Percentiles rank a stretch among this genome's conserved stretches.
These are phyloP conservation scores for Cerrena zonata DNA, from an alignment of 1,284 basidiomycete species.

Conservation along the genomic window DNA sequence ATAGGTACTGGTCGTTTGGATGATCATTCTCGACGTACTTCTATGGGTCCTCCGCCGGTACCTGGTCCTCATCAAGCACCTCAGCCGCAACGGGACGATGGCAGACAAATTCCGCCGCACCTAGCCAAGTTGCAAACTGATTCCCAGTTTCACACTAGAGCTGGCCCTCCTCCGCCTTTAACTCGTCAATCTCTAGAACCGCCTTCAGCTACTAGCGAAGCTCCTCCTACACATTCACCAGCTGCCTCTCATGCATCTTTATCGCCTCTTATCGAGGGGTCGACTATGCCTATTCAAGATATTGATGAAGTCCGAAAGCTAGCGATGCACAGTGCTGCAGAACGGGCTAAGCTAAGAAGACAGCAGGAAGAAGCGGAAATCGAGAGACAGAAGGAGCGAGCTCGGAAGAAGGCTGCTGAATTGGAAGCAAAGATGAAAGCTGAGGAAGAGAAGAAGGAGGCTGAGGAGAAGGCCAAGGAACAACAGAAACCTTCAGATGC, in stretches of 20 bases:
- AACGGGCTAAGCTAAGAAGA: conserved; percentile 73
- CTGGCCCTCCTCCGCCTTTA: background rate
- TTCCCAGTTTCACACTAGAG: conserved; percentile 9
- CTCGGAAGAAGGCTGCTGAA: conserved; percentile 79
- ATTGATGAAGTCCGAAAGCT: conserved; percentile 72
- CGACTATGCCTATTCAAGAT: conserved; percentile 42
- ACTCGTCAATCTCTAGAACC: background rate
- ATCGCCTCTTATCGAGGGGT: conserved; percentile 19
- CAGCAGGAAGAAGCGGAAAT: conserved; percentile 84
- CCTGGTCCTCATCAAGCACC: conserved; percentile 10
- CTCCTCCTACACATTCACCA: conserved; percentile 5
- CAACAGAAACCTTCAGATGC: conserved; percentile 16
- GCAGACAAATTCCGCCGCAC: conserved; percentile 38
- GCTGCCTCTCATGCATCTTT: conserved; percentile 15
- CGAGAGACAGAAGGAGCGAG: conserved; percentile 78
- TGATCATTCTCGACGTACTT: conserved; percentile 21
- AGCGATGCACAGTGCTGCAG: conserved; percentile 86
- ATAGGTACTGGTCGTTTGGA: conserved; percentile 8
- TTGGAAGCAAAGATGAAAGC: conserved; percentile 71
- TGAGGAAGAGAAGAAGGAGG: conserved; percentile 33
- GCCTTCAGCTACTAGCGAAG: background rate
- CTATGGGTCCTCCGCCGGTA: conserved; percentile 16
- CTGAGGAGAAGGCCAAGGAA: conserved; percentile 11
- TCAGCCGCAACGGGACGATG: conserved; percentile 17
- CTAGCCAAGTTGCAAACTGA: conserved; percentile 17